These are phyloP conservation scores for Coemansia sp. DNA, from an alignment of 192 early-diverging fungal genomes.

Conservation along the genomic window DNA sequence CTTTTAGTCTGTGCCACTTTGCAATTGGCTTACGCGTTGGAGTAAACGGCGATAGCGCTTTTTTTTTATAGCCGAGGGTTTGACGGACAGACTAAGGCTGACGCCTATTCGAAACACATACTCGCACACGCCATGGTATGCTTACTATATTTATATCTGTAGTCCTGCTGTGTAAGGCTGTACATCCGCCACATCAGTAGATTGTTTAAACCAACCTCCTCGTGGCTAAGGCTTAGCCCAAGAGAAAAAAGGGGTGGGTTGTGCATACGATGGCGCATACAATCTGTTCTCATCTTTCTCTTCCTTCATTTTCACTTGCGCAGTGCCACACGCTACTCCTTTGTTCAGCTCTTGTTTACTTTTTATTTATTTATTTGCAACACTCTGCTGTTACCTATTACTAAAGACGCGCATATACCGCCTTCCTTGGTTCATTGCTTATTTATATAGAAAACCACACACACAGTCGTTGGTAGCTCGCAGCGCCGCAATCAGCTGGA, in stretches of 20 bases:
- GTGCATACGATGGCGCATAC: conserved; percentile 7
- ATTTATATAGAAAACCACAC: conserved; percentile 9
- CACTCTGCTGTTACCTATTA: not conserved
- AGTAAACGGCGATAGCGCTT: not conserved
- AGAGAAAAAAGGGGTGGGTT: not conserved
- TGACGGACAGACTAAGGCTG: not conserved
- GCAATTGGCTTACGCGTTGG: not conserved
- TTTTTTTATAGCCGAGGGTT: not conserved
- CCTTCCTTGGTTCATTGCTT: not conserved
- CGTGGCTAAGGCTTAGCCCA: conserved; percentile 1
- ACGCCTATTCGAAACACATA: conserved; percentile 1
- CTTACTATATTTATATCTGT: not conserved
- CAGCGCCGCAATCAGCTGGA: conserved; percentile 22
- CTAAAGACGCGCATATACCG: not conserved
- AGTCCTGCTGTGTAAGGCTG: not conserved
- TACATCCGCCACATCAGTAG: not conserved
- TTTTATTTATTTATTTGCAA: not conserved
- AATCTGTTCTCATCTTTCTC: not conserved
- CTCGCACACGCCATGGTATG: conserved; percentile 4
- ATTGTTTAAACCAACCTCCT: not conserved
- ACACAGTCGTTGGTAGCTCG: not conserved
- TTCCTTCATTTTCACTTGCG: not conserved
- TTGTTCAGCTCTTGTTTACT: not conserved
- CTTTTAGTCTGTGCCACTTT: not conserved
- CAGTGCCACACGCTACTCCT: not conserved